A percentile compares a stretch with the other conserved stretches of the same genome.
These are phyloP conservation scores for Pseudogymnoascus destructans DNA, from an alignment of 2,329 filamentous ascomycete species.

Conservation along the genomic window DNA sequence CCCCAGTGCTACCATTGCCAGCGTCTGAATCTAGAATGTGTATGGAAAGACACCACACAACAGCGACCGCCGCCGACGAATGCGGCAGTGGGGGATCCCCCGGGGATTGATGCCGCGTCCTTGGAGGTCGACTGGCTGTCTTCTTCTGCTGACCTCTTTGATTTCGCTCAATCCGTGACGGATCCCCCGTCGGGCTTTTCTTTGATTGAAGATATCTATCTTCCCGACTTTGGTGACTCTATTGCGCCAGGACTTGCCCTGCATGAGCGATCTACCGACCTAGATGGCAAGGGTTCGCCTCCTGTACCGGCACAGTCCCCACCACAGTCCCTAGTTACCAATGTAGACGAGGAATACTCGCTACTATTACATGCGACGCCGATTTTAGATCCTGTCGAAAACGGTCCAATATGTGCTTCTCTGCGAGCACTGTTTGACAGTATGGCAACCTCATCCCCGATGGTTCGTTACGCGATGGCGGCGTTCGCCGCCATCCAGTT, in stretches of 20 bases:
- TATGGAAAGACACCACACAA: not conserved
- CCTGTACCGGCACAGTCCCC: not conserved
- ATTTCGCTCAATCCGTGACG: not conserved
- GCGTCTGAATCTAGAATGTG: constrained; percentile 2
- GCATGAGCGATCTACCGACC: constrained; percentile 3
- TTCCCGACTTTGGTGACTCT: not conserved
- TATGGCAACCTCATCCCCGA: not conserved
- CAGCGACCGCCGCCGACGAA: not conserved
- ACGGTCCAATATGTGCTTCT: constrained; percentile 1
- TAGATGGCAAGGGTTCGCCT: not conserved
- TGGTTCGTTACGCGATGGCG: constrained; percentile 4
- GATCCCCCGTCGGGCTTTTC: not conserved
- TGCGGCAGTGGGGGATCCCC: not conserved
- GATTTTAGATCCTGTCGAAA: constrained; percentile 1
- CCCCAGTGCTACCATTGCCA: constrained; percentile 3
- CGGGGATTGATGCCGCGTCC: not conserved
- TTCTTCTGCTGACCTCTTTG: constrained; percentile 4
- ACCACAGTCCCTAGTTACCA: not conserved
- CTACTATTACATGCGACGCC: constrained; percentile 5
- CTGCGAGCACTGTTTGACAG: constrained; percentile 3
- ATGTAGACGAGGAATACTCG: constrained; percentile 7
- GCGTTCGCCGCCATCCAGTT: not conserved
- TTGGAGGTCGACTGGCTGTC: constrained; percentile 2
- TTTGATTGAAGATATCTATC: constrained; percentile 3
- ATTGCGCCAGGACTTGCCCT: not conserved